A percentile compares a stretch with the other conserved stretches of the same genome.
phyloP scores from a whole-genome alignment of 768 basidiomycete genomes.

The Mycena maculata region DNA sequence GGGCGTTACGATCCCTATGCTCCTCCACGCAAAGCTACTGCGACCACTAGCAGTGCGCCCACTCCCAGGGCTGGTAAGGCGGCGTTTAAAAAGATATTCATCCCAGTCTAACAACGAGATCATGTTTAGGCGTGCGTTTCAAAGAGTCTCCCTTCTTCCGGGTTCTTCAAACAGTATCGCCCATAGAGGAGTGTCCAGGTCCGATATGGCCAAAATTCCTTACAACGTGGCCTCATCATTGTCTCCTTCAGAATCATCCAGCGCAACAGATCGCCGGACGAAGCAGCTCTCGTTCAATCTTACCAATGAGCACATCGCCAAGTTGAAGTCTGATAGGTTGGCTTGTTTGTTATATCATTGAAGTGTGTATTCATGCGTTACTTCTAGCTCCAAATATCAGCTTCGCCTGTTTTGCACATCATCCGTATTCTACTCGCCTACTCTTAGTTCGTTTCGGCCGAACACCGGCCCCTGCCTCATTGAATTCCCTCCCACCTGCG shows the following conservation, averaged over 20 bases:
- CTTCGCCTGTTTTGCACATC: constrained; percentile 92
- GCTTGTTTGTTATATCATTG: constrained; percentile 33
- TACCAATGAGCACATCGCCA: constrained; percentile 69
- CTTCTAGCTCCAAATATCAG: constrained; percentile 73
- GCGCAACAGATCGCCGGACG: constrained; percentile 80
- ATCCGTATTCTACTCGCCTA: constrained; percentile 73
- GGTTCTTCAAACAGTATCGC: constrained; percentile 73
- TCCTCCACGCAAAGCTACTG: constrained; percentile 61
- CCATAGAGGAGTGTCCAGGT: constrained; percentile 85
- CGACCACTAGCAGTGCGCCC: constrained; percentile 46
- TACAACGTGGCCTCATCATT: constrained; percentile 2
- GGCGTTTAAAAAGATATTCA: constrained; percentile 1
- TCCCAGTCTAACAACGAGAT: constrained; percentile 32
- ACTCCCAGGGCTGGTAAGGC: constrained; percentile 46
- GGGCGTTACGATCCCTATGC: constrained; percentile 76
- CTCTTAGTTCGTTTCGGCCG: constrained; percentile 64
- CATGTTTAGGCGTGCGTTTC: constrained; percentile 72
- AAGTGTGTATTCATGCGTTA: constrained; percentile 20
- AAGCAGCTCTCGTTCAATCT: constrained; percentile 73
- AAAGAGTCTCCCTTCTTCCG: constrained; percentile 84
- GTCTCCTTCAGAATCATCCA: constrained; percentile 71
- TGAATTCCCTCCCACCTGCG: constrained; percentile 92
- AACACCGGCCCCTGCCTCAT: constrained; percentile 72
- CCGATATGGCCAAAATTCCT: constrained; percentile 34
- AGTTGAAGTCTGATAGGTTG: constrained; percentile 69